A percentile compares a stretch with the other conserved stretches of the same genome.
phyloP scores from a whole-genome alignment of 208 protist genomes.

The Acanthamoeba polyphaga region DNA sequence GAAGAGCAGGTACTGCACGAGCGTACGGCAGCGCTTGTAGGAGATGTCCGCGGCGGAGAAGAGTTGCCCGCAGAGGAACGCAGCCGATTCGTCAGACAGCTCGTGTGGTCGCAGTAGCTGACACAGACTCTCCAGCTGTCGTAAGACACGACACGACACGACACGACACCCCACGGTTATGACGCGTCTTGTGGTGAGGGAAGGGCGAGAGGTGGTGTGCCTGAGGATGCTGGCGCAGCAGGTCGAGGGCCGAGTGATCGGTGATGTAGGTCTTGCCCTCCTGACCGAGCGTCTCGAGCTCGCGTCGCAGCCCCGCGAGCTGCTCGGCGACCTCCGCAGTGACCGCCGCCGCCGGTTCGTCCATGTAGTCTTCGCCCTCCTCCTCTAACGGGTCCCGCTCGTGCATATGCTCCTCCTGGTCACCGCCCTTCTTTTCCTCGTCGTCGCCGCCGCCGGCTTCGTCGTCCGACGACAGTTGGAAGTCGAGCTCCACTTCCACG shows the following conservation, averaged over 20 bases:
- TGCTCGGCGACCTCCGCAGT: neutral
- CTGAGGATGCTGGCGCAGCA: neutral
- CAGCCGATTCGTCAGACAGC: neutral
- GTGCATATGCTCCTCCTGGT: neutral
- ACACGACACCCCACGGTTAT: neutral
- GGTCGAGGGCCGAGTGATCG: neutral
- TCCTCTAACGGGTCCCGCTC: neutral
- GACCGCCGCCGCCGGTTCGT: neutral
- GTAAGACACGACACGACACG: neutral
- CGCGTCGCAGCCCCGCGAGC: neutral
- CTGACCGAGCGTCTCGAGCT: neutral
- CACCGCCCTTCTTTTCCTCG: neutral
- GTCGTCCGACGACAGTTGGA: neutral
- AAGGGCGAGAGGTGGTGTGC: neutral
- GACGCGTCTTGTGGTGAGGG: neutral
- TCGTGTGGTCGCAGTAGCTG: neutral
- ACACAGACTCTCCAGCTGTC: neutral
- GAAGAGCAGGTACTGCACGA: constrained; percentile 9
- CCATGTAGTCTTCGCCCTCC: neutral
- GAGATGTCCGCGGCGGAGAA: constrained; percentile 3
- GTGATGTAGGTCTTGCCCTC: neutral
- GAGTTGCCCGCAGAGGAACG: neutral
- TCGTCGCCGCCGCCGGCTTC: neutral
- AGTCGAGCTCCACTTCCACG: neutral
- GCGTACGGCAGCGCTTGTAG: constrained; percentile 13